Percentiles rank a stretch among this genome's conserved stretches.
Conservation (phyloP, 129 eudicot genomes). For the Rutidosis leptorrhynchoides region DNA sequence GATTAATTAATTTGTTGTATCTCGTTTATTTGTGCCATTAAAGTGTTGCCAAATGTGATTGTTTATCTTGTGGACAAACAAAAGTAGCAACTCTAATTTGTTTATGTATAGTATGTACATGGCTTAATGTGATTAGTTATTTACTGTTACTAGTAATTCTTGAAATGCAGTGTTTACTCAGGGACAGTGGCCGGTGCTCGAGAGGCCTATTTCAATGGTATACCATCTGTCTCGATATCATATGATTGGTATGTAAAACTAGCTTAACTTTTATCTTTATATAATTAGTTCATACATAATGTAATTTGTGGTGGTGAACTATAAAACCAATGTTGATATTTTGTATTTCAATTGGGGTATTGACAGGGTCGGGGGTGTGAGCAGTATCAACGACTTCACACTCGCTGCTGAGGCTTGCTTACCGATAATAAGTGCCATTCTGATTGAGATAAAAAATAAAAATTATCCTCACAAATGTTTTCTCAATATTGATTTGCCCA, state of each 20-base stretch:
- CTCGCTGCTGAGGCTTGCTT: constrained; percentile 93
- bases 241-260: constrained; percentile 77
- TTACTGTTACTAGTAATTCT: constrained; percentile 13
- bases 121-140: neutral
- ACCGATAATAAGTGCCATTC: constrained; percentile 64
- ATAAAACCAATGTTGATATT: constrained; percentile 1
- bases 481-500: constrained; percentile 75
- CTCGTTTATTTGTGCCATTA: neutral
- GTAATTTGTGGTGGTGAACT: neutral
- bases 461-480: constrained; percentile 68
- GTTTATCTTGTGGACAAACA: neutral
- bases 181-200: constrained; percentile 99
- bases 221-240: constrained; percentile 80
- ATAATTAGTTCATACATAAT: neutral
- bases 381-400: constrained; percentile 63
- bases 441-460: constrained; percentile 53
- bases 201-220: constrained; percentile 70
- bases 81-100: neutral
- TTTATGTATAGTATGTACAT: neutral
- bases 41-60: neutral
- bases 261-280: too few relatives aligned
- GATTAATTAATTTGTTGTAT: neutral
- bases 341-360: constrained; percentile 2
- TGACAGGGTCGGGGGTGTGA: constrained; percentile 63
- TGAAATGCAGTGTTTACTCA: constrained; percentile 72